A percentile compares a stretch with the other conserved stretches of the same genome.
Evolutionary conservation across 208 protist species (phyloP).

Genomic region (Borovskyia barvae): DNA sequence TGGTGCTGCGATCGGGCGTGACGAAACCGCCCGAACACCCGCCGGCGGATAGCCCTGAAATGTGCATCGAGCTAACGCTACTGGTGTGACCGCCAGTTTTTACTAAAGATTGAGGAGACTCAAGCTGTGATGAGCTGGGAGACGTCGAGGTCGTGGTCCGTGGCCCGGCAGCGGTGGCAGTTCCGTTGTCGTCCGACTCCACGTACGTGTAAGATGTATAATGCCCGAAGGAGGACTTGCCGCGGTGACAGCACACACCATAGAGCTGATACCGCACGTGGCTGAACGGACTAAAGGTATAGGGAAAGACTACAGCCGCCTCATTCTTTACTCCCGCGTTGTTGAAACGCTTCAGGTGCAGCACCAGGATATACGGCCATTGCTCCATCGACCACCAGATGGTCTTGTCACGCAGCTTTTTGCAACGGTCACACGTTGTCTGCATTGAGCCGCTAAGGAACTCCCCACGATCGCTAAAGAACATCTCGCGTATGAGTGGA

Average conservation of each 20-base stretch:
- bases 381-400: conserved; percentile 40
- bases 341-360: conserved; percentile 86
- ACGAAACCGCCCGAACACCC: too few species aligned
- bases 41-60: too few species aligned
- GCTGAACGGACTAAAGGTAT: conserved; percentile 36
- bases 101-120: too few species aligned
- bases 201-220: conserved; percentile 80
- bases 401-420: conserved; percentile 42
- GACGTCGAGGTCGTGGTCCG: too few species aligned
- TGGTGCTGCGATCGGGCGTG: too few species aligned
- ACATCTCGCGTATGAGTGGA: conserved; percentile 47
- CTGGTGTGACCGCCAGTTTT: too few species aligned
- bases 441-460: conserved; percentile 54
- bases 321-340: conserved; percentile 56
- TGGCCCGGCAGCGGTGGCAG: too few species aligned
- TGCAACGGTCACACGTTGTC: conserved; percentile 65
- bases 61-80: too few species aligned
- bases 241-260: conserved; percentile 73
- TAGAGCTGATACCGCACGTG: conserved; percentile 62
- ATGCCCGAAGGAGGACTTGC: conserved; percentile 64
- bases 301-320: conserved; percentile 51
- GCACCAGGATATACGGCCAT: conserved; percentile 70
- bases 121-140: too few species aligned
- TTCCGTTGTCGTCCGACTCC: conserved; percentile 6
- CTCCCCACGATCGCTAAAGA: conserved; percentile 50